A percentile compares a stretch with the other conserved stretches of the same genome.
Conservation (phyloP, 169 alveolate genomes). For the Eimeria sp. region DNA sequence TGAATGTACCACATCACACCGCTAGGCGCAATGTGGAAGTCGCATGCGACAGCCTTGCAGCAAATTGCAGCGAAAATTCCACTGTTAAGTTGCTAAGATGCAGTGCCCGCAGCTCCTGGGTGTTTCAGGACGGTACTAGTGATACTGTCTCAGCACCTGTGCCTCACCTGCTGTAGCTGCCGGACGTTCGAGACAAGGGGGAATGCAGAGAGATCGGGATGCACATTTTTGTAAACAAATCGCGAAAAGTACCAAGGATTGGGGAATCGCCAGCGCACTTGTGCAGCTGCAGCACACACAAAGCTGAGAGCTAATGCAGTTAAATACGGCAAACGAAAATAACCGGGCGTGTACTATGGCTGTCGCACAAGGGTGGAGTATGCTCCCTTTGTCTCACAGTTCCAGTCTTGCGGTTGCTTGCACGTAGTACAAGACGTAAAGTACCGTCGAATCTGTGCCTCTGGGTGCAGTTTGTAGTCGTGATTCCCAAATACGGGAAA, state of each 20-base stretch:
- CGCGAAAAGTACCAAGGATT: slow-evolving; percentile 77
- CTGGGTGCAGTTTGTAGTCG: slow-evolving; percentile 27
- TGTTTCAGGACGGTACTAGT: neutral
- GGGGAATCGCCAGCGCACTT: slow-evolving; percentile 75
- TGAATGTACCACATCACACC: neutral
- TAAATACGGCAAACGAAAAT: neutral
- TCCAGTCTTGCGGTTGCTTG: slow-evolving; percentile 45
- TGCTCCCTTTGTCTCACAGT: neutral
- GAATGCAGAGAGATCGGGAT: slow-evolving; percentile 15
- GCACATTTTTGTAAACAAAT: slow-evolving; percentile 37
- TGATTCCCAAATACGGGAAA: slow-evolving; percentile 76
- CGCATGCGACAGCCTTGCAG: neutral
- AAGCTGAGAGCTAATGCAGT: neutral
- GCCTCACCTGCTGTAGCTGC: slow-evolving; percentile 18
- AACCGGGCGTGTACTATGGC: neutral
- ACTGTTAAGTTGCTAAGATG: neutral
- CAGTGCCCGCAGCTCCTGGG: neutral
- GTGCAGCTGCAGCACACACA: slow-evolving; percentile 32
- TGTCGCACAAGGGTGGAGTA: neutral
- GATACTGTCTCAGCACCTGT: neutral
- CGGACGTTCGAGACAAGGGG: slow-evolving; percentile 22
- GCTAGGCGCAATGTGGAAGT: neutral
- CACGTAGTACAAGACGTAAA: slow-evolving; percentile 1
- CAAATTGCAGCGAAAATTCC: neutral
- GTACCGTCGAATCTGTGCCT: slow-evolving; percentile 74